These are phyloP conservation scores for Pinus tabuliformis DNA, from an alignment of 75 land plant species.

Conservation along the genomic window DNA sequence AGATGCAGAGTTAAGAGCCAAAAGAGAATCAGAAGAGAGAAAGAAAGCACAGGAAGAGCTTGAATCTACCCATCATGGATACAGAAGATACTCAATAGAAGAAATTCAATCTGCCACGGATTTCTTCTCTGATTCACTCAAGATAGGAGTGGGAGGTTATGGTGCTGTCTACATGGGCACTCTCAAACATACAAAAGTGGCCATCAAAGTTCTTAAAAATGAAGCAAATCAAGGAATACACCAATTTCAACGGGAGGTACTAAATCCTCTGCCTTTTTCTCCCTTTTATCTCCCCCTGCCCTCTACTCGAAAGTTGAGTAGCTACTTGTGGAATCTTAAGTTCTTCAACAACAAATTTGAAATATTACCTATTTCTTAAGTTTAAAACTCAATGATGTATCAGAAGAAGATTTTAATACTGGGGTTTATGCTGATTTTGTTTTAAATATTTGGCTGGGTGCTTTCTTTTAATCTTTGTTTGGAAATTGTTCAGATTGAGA, in stretches of 20 bases:
- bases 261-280: not conserved
- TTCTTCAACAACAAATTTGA: not conserved
- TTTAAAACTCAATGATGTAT: not conserved
- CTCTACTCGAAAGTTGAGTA: not conserved
- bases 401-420: not conserved
- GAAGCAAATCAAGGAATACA: slow-evolving; percentile 62
- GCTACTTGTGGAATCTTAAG: not conserved
- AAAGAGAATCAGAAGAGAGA: slow-evolving; percentile 47
- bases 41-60: slow-evolving; percentile 35
- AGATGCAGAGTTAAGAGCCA: slow-evolving; percentile 50
- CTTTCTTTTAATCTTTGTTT: not conserved
- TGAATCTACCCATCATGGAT: slow-evolving; percentile 31
- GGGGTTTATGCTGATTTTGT: not conserved
- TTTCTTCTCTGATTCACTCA: too few species aligned
- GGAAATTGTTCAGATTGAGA: slow-evolving; percentile 6
- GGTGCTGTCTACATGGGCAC: slow-evolving; percentile 10
- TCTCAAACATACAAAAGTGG: slow-evolving; percentile 59
- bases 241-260: slow-evolving; percentile 65
- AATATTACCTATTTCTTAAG: not conserved
- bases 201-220: slow-evolving; percentile 58
- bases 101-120: too few species aligned
- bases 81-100: slow-evolving; percentile 38
- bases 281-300: not conserved
- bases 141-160: too few species aligned
- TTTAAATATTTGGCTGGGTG: too few species aligned